phyloP scores from a whole-genome alignment of 106 monocot species.

The Allium sativum region DNA sequence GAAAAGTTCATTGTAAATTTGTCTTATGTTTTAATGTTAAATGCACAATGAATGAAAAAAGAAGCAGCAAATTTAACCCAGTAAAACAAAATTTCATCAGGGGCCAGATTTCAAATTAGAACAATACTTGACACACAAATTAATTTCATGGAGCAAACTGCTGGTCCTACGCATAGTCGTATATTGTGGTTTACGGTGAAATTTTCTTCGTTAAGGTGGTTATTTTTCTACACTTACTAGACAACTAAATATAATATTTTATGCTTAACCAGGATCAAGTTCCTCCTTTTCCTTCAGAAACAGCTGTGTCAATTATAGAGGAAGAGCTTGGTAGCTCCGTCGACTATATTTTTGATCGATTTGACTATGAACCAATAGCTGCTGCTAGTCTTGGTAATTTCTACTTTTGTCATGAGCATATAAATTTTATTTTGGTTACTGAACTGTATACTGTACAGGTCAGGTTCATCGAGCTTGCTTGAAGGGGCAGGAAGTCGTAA shows the following conservation, averaged over 20 bases:
- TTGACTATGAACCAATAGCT: constrained; percentile 96
- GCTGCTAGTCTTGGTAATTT: constrained; percentile 93
- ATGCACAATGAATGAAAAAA: no score
- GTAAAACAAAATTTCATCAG: no score
- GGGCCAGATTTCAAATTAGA: no score
- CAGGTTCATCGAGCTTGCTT: constrained; percentile 98
- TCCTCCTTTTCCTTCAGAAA: constrained; percentile 91
- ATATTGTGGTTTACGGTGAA: neutral
- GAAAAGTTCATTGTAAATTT: no score
- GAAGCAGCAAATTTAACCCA: no score
- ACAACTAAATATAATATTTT: constrained; percentile 5
- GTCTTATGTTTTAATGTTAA: no score
- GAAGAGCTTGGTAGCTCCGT: constrained; percentile 79
- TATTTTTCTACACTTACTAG: neutral
- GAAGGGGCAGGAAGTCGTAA: constrained; percentile 78
- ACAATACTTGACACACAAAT: no score
- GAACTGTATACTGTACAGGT: constrained; percentile 38
- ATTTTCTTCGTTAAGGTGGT: neutral
- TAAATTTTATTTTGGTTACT: neutral
- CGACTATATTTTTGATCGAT: constrained; percentile 71
- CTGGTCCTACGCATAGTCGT: no score
- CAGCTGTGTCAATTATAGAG: constrained; percentile 83
- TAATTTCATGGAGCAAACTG: no score
- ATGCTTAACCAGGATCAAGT: constrained; percentile 72
- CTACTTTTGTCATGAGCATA: neutral